Evolutionary conservation across 768 basidiomycete species (phyloP).

Genomic region (Solioccasus polychromus): DNA sequence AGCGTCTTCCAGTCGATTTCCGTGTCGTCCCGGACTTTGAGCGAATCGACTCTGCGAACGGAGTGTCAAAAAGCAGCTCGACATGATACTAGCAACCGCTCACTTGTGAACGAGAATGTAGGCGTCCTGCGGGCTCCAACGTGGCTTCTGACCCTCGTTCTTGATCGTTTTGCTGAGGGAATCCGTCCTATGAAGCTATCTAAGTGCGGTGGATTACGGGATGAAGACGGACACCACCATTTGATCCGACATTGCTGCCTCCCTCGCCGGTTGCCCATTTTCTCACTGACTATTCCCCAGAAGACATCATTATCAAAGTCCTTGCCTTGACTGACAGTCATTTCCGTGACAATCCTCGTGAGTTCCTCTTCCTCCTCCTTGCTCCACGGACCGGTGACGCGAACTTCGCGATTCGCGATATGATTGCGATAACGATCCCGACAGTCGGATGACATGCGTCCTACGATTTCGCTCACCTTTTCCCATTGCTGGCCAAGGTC

Average conservation of each 20-base stretch:
- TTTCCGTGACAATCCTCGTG: constrained; percentile 69
- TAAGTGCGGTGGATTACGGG: constrained; percentile 1
- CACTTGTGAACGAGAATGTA: constrained; percentile 83
- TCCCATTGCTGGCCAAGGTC: constrained; percentile 80
- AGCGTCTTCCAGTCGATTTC: constrained; percentile 85
- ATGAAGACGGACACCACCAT: constrained; percentile 49
- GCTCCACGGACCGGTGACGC: constrained; percentile 71
- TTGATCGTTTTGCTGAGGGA: constrained; percentile 69
- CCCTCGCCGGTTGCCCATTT: constrained; percentile 73
- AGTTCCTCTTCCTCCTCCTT: constrained; percentile 76
- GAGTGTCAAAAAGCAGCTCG: background rate
- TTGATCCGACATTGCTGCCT: constrained; percentile 87
- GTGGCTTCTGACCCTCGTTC: constrained; percentile 63
- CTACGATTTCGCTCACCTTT: constrained; percentile 66
- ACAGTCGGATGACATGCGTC: constrained; percentile 77
- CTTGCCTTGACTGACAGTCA: constrained; percentile 71
- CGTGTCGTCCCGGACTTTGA: constrained; percentile 74
- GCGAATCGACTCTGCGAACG: constrained; percentile 59
- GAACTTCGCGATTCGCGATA: constrained; percentile 61
- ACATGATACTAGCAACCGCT: background rate
- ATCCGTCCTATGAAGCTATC: constrained; percentile 57
- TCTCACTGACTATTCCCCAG: constrained; percentile 74
- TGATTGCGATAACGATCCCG: constrained; percentile 86
- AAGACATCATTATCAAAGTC: constrained; percentile 77
- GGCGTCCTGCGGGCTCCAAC: constrained; percentile 76